Evolutionary conservation across 208 protist species (phyloP).

Genomic region (Herpetomonas tarakana): DNA sequence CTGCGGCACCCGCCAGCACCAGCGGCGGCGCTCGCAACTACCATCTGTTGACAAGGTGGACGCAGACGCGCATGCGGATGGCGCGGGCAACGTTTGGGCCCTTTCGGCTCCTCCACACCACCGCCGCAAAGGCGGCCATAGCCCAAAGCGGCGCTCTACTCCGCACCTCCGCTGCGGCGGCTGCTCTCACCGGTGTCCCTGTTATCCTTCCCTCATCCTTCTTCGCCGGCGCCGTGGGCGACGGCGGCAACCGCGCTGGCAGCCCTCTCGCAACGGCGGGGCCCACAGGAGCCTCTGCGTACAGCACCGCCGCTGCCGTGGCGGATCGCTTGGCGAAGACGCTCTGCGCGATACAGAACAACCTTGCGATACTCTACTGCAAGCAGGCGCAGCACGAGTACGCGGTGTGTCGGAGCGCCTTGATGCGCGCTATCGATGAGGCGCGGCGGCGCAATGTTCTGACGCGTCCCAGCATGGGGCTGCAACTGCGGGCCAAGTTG

Average conservation of each 20-base stretch:
- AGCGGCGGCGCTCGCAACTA: no score
- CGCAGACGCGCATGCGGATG: no score
- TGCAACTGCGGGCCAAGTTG: constrained; percentile 18
- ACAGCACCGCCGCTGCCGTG: background rate
- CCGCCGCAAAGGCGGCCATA: background rate
- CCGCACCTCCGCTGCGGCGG: background rate
- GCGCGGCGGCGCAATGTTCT: constrained; percentile 20
- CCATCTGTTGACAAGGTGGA: no score
- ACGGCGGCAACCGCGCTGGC: background rate
- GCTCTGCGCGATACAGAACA: constrained; percentile 38
- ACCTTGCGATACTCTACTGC: constrained; percentile 38
- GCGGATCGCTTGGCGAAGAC: constrained; percentile 24
- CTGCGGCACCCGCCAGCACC: no score
- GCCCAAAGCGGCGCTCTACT: background rate
- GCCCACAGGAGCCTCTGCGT: no score
- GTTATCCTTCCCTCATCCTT: background rate
- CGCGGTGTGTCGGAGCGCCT: constrained; percentile 13
- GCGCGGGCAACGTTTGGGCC: no score
- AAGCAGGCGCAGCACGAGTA: constrained; percentile 31
- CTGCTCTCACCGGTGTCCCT: background rate
- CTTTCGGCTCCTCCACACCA: no score
- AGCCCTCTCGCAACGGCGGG: no score
- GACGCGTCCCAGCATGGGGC: constrained; percentile 9
- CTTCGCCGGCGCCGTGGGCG: background rate
- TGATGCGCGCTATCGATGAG: constrained; percentile 14